Evolutionary conservation across 345 rosid genomes (phyloP).

Genomic region (Schrenkiella parvula): DNA sequence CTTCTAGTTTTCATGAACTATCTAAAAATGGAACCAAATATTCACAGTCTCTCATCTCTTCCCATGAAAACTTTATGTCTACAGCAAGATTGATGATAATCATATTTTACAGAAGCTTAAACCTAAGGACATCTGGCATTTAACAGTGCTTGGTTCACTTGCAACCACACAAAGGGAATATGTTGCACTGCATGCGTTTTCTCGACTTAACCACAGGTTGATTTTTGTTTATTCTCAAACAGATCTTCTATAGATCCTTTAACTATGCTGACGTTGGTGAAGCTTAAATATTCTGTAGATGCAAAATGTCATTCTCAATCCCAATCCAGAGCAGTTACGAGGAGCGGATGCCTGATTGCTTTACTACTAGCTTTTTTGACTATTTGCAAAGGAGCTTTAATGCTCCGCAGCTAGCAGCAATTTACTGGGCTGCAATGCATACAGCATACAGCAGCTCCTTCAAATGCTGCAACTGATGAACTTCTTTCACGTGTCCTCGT

Average conservation of each 20-base stretch:
- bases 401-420: slow-evolving; percentile 89
- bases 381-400: slow-evolving; percentile 82
- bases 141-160: slow-evolving; percentile 95
- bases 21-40: too few relatives aligned
- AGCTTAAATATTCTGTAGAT: slow-evolving; percentile 45
- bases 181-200: slow-evolving; percentile 96
- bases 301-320: slow-evolving; percentile 92
- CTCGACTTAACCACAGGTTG: slow-evolving; percentile 93
- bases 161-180: slow-evolving; percentile 99
- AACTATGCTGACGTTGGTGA: slow-evolving; percentile 22
- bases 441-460: slow-evolving; percentile 99
- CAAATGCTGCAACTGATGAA: slow-evolving; percentile 99
- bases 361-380: slow-evolving; percentile 75
- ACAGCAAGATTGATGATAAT: slow-evolving; percentile 79
- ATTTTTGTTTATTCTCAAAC: slow-evolving; percentile 12
- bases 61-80: too few relatives aligned
- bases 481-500: slow-evolving; percentile 96
- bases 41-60: too few relatives aligned
- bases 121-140: slow-evolving; percentile 75
- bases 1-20: too few relatives aligned
- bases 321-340: slow-evolving; percentile 90
- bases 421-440: slow-evolving; percentile 98
- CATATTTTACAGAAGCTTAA: slow-evolving; percentile 87
- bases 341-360: slow-evolving; percentile 95
- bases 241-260: slow-evolving; percentile 12